A percentile compares a stretch with the other conserved stretches of the same genome.
phyloP scores from a whole-genome alignment of 352 stramenopile genomes.

The Halophytophthora batemanensis region DNA sequence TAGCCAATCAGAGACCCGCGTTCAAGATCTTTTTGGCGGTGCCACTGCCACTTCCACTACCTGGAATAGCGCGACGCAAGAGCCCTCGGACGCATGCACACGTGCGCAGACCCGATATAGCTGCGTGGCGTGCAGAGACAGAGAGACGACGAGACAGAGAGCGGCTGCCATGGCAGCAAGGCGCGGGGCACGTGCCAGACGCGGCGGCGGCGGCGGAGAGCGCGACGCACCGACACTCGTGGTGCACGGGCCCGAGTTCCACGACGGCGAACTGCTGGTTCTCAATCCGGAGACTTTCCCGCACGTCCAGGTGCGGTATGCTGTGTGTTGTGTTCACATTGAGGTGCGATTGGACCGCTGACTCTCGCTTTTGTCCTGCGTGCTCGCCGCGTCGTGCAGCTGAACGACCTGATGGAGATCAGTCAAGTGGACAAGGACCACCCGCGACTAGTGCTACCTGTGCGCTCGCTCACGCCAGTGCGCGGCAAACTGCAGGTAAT shows the following conservation, averaged over 20 bases:
- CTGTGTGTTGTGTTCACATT: background rate
- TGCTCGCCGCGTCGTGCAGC: constrained; percentile 4
- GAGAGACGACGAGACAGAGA: background rate
- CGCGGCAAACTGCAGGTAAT: constrained; percentile 61
- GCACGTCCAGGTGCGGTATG: constrained; percentile 29
- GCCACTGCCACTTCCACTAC: too few relatives aligned
- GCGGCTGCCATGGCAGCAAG: too few relatives aligned
- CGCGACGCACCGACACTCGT: constrained; percentile 55
- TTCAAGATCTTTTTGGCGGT: too few relatives aligned
- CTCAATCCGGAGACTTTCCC: constrained; percentile 77
- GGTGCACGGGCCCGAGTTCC: constrained; percentile 72
- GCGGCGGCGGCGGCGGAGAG: constrained; percentile 31
- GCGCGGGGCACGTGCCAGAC: constrained; percentile 5
- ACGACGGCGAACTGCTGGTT: constrained; percentile 60
- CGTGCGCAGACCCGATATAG: background rate
- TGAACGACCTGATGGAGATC: constrained; percentile 64
- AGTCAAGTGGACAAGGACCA: constrained; percentile 52
- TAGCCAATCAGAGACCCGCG: too few relatives aligned
- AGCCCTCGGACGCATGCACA: too few relatives aligned
- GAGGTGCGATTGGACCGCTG: background rate
- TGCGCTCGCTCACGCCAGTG: constrained; percentile 58
- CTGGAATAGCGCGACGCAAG: too few relatives aligned
- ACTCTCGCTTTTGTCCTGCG: constrained; percentile 1
- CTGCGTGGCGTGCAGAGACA: background rate
- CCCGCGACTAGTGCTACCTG: constrained; percentile 59